Evolutionary conservation across 2,329 filamentous ascomycete genomes (phyloP), one percentile per base, ranked within the genome.

Genomic region (Nigrograna mackinnonii): DNA sequence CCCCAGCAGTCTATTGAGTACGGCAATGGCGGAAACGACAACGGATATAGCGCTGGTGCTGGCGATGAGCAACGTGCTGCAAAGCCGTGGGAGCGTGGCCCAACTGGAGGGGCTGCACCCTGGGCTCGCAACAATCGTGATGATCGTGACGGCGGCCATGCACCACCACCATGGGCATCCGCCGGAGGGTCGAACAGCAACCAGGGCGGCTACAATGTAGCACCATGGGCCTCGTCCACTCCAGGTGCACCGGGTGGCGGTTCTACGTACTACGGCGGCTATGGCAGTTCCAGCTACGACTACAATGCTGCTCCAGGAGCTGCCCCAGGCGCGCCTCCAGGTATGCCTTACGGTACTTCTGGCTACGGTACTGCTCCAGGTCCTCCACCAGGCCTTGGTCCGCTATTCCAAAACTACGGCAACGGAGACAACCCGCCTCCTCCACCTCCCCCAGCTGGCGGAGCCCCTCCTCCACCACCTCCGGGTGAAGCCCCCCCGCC

Each of bases 1-100:
- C 73, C 86, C 26, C 86, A 85, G 55, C 86, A 85, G 53, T 89
- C 88, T 50, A 96, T 99, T 62, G 94, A 67, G 37, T 66, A 62
- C 49, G 58, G 57, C 21, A 57, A 55, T 26, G 58, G 48, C 28
- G 33, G 22, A 22, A 36, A 42, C 20, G 55, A 50, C 31, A 80
- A 79, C 52, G 57, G 50, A 22, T 82, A 79, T 52, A 79, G 80
- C 37, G 68, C 68, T 34, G 31, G 31, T 13, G 34, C 35, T 40
- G 70, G 67, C 40, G 68, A 65, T n/a, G 62, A 58, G 56, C 66
- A 72, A 44, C 76, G 75, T 51, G 84, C 86, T 55, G 77, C 82
- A 55, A 92, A 89, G 70, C 91, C 91, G 37, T 96, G 91, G 91
- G 87, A 95, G 67, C 84, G 89, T 62, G 89, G 86, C 26, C 89